A percentile compares a stretch with the other conserved stretches of the same genome.
Evolutionary conservation across 116 monocot species (phyloP).

Genomic region (Phalaenopsis hybrid): DNA sequence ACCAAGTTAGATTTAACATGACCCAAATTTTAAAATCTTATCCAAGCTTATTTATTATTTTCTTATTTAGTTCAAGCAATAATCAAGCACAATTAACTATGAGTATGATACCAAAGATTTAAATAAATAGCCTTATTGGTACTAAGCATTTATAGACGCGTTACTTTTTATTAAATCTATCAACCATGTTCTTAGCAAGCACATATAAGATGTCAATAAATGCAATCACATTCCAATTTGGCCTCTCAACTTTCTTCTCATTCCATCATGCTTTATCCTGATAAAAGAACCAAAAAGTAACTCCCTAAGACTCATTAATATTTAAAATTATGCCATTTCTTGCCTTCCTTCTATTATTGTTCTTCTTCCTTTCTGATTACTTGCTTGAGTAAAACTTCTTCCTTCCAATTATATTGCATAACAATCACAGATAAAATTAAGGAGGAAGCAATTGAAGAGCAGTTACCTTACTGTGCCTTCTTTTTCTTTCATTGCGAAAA

Average conservation of each 20-base stretch:
- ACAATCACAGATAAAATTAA: background rate
- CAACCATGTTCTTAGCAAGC: background rate
- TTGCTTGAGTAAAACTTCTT: background rate
- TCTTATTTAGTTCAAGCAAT: background rate
- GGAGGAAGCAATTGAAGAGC: background rate
- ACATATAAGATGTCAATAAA: background rate
- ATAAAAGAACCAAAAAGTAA: background rate
- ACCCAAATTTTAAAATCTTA: background rate
- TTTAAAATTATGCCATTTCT: background rate
- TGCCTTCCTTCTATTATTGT: background rate
- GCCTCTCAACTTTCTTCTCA: background rate
- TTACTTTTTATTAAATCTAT: background rate
- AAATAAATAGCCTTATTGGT: too few species aligned
- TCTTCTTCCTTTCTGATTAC: background rate
- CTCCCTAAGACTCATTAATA: too few species aligned
- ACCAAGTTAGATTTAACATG: too few species aligned
- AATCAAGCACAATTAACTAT: background rate
- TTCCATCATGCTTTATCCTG: background rate
- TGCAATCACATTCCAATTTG: background rate
- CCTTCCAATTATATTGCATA: background rate
- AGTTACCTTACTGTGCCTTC: conserved; percentile 76
- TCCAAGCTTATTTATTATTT: background rate
- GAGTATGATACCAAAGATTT: background rate
- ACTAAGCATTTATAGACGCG: too few species aligned
- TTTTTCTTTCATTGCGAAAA: conserved; percentile 95